Evolutionary conservation across 345 rosid genomes (phyloP).

Genomic region (Nephelium lappaceum): DNA sequence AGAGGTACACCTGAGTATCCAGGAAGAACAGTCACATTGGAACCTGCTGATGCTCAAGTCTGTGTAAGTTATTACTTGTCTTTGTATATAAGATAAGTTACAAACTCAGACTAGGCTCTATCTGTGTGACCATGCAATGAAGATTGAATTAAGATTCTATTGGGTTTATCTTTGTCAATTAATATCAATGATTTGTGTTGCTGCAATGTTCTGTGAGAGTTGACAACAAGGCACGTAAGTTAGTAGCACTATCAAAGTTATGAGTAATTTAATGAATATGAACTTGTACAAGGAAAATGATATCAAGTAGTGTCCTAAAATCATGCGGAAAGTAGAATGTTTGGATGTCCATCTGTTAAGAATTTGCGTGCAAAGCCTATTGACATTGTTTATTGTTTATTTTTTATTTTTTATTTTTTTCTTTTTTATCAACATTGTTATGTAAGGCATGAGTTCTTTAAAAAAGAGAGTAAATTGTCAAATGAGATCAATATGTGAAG

Average conservation of each 20-base stretch:
- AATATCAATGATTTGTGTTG: background rate
- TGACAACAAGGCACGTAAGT: background rate
- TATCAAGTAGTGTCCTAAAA: background rate
- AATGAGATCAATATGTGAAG: conserved; percentile 17
- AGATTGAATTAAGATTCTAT: background rate
- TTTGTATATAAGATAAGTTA: background rate
- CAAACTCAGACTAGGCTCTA: too few relatives aligned
- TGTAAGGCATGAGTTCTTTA: background rate
- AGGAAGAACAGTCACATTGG: conserved; percentile 84
- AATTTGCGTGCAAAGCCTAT: background rate
- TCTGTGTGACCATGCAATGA: background rate
- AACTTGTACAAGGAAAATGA: background rate
- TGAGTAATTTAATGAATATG: background rate
- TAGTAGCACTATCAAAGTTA: conserved; percentile 3
- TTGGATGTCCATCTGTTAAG: background rate
- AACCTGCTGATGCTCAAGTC: conserved; percentile 65
- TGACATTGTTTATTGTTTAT: too few relatives aligned
- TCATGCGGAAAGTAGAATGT: background rate
- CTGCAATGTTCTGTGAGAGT: background rate
- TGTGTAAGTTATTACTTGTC: conserved; percentile 53
- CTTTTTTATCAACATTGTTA: background rate
- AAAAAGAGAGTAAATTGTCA: background rate
- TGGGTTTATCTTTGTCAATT: background rate
- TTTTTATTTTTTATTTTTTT: background rate
- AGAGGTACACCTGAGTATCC: conserved; percentile 85